Conservation (phyloP, 2,329 filamentous ascomycete genomes). For the Aspergillus terreus region DNA sequence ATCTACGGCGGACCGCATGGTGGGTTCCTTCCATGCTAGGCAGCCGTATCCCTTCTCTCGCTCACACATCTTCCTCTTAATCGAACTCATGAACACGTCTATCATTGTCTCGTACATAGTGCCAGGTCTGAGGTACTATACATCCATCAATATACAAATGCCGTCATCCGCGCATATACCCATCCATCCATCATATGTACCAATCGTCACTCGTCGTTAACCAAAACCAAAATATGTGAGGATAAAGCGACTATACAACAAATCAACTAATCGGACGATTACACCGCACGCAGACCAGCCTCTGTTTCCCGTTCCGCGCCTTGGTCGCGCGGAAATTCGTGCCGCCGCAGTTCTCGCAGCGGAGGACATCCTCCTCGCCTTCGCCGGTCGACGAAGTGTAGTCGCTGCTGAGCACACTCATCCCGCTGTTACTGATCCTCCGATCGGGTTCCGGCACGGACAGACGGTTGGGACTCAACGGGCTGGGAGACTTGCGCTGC, state of each 20-base stretch:
- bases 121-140: not conserved
- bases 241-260: not conserved
- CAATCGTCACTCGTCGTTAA: not conserved
- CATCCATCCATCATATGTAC: not conserved
- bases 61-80: no score
- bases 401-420: slow-evolving; percentile 59
- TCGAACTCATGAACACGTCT: not conserved
- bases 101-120: not conserved
- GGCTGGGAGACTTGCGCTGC: slow-evolving; percentile 17
- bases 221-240: not conserved
- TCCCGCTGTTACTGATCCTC: slow-evolving; percentile 41
- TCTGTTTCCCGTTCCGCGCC: slow-evolving; percentile 50
- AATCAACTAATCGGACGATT: slow-evolving; percentile 24
- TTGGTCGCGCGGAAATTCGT: slow-evolving; percentile 61
- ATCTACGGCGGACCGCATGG: no score
- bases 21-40: no score
- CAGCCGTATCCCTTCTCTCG: no score
- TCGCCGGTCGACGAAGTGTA: slow-evolving; percentile 40
- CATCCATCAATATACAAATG: not conserved
- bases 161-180: not conserved
- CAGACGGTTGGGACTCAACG: slow-evolving; percentile 19
- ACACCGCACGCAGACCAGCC: slow-evolving; percentile 60
- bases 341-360: slow-evolving; percentile 58
- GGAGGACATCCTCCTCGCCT: slow-evolving; percentile 47
- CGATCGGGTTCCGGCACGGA: slow-evolving; percentile 7